These are phyloP conservation scores for Aspergillus ellipticus DNA, from an alignment of 495 filamentous ascomycete species.

Conservation along the genomic window DNA sequence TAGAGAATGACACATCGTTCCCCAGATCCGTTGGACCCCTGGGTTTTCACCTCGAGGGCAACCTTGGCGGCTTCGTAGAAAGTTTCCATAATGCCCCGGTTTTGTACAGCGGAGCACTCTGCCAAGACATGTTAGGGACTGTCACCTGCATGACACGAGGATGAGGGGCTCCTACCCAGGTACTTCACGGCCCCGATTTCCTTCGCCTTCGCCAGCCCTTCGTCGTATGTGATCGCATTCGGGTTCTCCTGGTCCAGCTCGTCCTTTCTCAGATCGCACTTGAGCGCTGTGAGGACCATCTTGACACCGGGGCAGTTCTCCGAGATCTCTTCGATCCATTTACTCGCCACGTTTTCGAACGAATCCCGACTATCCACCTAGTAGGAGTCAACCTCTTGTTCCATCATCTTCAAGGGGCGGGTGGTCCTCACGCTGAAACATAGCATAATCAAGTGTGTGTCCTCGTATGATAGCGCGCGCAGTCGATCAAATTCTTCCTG, in stretches of 20 bases:
- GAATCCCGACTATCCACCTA: slow-evolving; percentile 90
- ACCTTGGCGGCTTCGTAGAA: slow-evolving; percentile 98
- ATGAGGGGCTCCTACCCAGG: slow-evolving; percentile 54
- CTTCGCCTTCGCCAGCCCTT: slow-evolving; percentile 88
- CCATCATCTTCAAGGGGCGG: not conserved
- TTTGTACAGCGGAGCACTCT: slow-evolving; percentile 98
- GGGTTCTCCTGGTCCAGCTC: slow-evolving; percentile 56
- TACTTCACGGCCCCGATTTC: slow-evolving; percentile 86
- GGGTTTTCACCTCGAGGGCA: slow-evolving; percentile 79
- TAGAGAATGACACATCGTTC: slow-evolving; percentile 35
- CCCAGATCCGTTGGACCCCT: slow-evolving; percentile 32
- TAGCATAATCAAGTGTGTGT: slow-evolving; percentile 97
- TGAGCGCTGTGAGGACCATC: slow-evolving; percentile 91
- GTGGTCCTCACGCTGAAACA: slow-evolving; percentile 76
- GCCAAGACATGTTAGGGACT: slow-evolving; percentile 1
- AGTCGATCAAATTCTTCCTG: slow-evolving; percentile 99
- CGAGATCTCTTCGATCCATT: slow-evolving; percentile 96
- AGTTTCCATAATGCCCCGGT: slow-evolving; percentile 94
- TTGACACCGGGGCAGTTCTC: slow-evolving; percentile 96
- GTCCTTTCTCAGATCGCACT: slow-evolving; percentile 87
- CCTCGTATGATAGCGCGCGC: slow-evolving; percentile 92
- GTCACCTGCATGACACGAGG: slow-evolving; percentile 6
- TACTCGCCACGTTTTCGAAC: slow-evolving; percentile 95
- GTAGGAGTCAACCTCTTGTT: slow-evolving; percentile 12
- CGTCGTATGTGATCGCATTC: slow-evolving; percentile 80